phyloP scores from a whole-genome alignment of 208 protist genomes.

The Leishmania tarentolae region DNA sequence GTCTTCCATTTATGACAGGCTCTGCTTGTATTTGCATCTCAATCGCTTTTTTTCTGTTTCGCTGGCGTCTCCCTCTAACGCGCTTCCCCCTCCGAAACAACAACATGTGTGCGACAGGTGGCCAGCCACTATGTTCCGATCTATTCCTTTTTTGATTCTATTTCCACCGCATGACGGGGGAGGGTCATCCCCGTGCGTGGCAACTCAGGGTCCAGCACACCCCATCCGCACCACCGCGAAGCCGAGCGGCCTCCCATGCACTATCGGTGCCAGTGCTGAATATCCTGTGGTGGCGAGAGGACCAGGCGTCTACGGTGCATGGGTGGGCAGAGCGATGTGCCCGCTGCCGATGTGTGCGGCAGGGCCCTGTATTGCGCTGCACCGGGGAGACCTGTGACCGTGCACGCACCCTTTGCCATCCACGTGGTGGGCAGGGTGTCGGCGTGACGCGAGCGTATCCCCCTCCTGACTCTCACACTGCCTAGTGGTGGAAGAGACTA shows the following conservation, averaged over 20 bases:
- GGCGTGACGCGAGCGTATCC: neutral
- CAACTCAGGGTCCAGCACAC: neutral
- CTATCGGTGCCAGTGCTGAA: neutral
- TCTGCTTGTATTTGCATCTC: neutral
- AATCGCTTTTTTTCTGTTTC: neutral
- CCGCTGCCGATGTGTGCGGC: neutral
- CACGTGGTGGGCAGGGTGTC: neutral
- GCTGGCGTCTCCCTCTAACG: neutral
- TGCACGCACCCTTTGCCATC: neutral
- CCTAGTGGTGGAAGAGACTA: neutral
- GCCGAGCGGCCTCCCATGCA: neutral
- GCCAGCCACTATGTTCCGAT: neutral
- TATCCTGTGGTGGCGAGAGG: neutral
- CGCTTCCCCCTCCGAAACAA: neutral
- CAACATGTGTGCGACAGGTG: neutral
- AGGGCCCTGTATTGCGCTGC: neutral
- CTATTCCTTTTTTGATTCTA: neutral
- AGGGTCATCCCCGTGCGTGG: neutral
- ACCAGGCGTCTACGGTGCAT: neutral
- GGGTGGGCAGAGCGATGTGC: neutral
- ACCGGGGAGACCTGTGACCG: neutral
- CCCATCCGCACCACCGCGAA: neutral
- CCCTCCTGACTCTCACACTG: neutral
- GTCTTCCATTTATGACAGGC: neutral
- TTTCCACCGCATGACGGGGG: neutral